Evolutionary conservation across 2,329 filamentous ascomycete genomes (phyloP), one percentile per base, ranked within the genome.

Genomic region (Fusarium buxicola): DNA sequence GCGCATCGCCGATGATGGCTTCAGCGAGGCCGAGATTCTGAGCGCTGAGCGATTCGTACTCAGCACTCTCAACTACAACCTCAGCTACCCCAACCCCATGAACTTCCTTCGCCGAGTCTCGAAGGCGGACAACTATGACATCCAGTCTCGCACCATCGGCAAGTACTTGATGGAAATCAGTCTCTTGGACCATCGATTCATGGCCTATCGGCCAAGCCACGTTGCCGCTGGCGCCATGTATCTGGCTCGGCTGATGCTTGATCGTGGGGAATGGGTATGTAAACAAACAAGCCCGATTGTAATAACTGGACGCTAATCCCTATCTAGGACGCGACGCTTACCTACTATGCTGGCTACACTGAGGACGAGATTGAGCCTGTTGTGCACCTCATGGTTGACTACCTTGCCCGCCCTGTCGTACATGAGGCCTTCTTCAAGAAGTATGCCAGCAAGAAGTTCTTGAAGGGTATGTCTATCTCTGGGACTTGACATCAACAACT

Each of bases 401-500:
- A 99, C 76, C 89, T 99, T 34, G 91, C 91, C 57, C 89, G 92
- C 11, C 95, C 94, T 24, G 91, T 97, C 50, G 86, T 89, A 38
- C 95, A 99, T 74, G 94, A 98, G 76, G 96, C 95, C 32, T 97
- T 99, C 84, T 98, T 97, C 85, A 97, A 96, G 86, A 99, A 99
- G 80, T 99, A 99, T 77, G 95, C 95, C 54, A 96, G 92, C 86
- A 99, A 98, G 84, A 97, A 97, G 81, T 99, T 98, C 81, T 82
- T 98, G 72, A 99, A 99, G 83, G 94, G 94, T 97, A 88, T 80
- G 85, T 70, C n/a, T 55, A 18, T 25, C 27, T 13, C 11, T n/a
- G n/a, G 5, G n/a, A 6, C 11, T 4, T 16, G 18, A 13, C 4
- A 16, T 30, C 8, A 40, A 54, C 21, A 40, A 46, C 18, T 16